Conservation (phyloP, 495 filamentous ascomycete species). For the Podospora conica region DNA sequence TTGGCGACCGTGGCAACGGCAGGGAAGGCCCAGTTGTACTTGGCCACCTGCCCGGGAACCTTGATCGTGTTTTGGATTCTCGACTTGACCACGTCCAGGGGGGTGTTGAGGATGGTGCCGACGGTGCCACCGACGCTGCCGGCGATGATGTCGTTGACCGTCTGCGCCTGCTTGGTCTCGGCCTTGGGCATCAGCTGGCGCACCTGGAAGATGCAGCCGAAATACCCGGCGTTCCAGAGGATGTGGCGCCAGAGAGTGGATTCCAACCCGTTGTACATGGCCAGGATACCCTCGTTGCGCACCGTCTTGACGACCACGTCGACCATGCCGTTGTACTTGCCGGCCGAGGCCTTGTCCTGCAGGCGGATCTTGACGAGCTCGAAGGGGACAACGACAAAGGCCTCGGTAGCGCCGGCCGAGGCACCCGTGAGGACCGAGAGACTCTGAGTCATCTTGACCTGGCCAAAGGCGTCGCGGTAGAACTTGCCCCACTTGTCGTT, state of each 20-base stretch:
- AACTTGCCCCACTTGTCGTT: constrained; percentile 96
- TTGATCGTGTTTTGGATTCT: constrained; percentile 90
- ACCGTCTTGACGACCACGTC: constrained; percentile 82
- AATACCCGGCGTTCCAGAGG: constrained; percentile 96
- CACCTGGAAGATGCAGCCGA: constrained; percentile 96
- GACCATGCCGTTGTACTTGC: constrained; percentile 89
- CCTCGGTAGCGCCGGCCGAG: constrained; percentile 88
- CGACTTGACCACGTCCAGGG: constrained; percentile 96
- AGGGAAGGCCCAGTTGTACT: constrained; percentile 98
- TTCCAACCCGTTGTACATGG: constrained; percentile 94
- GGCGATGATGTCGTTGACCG: constrained; percentile 79
- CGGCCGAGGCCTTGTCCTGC: constrained; percentile 89
- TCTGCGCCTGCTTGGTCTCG: constrained; percentile 72
- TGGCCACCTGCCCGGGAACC: constrained; percentile 68
- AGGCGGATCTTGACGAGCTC: constrained; percentile 95
- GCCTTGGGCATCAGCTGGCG: constrained; percentile 71
- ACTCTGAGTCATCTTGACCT: constrained; percentile 78
- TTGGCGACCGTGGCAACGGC: constrained; percentile 76
- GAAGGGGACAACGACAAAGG: constrained; percentile 86
- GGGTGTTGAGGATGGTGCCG: constrained; percentile 92
- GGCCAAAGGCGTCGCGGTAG: constrained; percentile 78
- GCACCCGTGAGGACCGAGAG: constrained; percentile 90
- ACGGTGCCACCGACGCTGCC: constrained; percentile 84
- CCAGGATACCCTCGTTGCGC: constrained; percentile 72
- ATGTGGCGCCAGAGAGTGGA: constrained; percentile 95